Evolutionary conservation across 148 eudicot genomes (phyloP).

Genomic region (Polygonum maritimum): DNA sequence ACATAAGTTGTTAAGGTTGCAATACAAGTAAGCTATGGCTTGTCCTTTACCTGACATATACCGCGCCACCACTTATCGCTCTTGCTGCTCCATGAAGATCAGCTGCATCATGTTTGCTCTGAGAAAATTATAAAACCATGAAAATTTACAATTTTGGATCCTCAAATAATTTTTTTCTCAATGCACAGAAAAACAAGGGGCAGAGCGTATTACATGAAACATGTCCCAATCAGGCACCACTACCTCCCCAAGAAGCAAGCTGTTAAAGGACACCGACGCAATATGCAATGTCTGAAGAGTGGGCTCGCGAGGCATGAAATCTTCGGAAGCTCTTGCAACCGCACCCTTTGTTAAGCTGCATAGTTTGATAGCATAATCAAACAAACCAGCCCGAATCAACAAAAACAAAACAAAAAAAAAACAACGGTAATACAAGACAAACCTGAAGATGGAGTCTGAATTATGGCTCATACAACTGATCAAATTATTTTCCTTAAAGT

Average conservation of each 20-base stretch:
- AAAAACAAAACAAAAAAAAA: neutral
- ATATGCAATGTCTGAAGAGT: constrained; percentile 45
- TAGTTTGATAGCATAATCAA: too few species aligned
- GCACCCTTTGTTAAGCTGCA: constrained; percentile 42
- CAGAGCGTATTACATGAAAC: constrained; percentile 35
- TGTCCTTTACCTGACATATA: constrained; percentile 44
- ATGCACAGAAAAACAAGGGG: neutral
- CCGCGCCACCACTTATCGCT: constrained; percentile 48
- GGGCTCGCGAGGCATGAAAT: constrained; percentile 51
- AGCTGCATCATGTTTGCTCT: constrained; percentile 52
- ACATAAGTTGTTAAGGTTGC: neutral
- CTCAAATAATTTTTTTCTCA: too few species aligned
- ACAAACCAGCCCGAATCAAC: neutral
- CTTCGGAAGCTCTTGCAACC: constrained; percentile 56
- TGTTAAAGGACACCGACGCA: constrained; percentile 50
- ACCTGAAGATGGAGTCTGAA: constrained; percentile 54
- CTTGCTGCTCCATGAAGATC: constrained; percentile 54
- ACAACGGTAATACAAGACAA: neutral
- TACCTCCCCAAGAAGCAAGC: constrained; percentile 52
- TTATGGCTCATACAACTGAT: constrained; percentile 59
- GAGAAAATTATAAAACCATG: constrained; percentile 5
- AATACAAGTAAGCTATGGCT: neutral
- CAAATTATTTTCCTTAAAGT: constrained; percentile 43
- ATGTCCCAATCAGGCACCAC: constrained; percentile 74
- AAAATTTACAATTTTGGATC: neutral